A percentile compares a stretch with the other conserved stretches of the same genome.
phyloP scores from a whole-genome alignment of 495 filamentous ascomycete genomes.

The Hypoxylon intermedium region DNA sequence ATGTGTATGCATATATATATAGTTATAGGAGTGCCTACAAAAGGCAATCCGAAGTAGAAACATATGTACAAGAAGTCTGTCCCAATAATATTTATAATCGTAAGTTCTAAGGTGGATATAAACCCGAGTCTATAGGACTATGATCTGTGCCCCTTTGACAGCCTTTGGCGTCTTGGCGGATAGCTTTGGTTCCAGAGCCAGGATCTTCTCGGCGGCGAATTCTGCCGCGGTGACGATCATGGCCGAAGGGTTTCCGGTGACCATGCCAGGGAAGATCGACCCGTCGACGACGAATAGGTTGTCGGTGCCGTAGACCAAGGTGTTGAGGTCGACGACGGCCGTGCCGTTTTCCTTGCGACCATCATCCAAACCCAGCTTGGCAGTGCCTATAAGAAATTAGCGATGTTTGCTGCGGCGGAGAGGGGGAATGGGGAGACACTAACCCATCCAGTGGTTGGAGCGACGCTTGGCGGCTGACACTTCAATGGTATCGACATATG shows the following conservation, averaged over 20 bases:
- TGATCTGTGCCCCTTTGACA: constrained; percentile 30
- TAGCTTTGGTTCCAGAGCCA: constrained; percentile 32
- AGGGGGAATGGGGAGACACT: constrained; percentile 8
- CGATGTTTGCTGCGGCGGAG: neutral
- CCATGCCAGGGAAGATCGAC: constrained; percentile 67
- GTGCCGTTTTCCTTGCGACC: constrained; percentile 64
- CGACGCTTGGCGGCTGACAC: constrained; percentile 63
- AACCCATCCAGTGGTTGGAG: constrained; percentile 74
- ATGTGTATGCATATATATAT: constrained; percentile 32
- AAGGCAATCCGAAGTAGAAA: constrained; percentile 15
- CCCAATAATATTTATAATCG: constrained; percentile 3
- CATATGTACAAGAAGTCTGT: constrained; percentile 37
- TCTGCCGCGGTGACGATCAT: constrained; percentile 67
- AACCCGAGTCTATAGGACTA: constrained; percentile 23
- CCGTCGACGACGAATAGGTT: constrained; percentile 72
- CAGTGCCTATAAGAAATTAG: constrained; percentile 49
- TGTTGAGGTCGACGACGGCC: constrained; percentile 74
- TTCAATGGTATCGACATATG: constrained; percentile 60
- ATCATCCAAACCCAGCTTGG: constrained; percentile 71
- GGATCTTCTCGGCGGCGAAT: constrained; percentile 59
- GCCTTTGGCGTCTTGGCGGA: constrained; percentile 18
- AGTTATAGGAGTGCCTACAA: constrained; percentile 10
- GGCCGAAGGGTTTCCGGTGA: constrained; percentile 65
- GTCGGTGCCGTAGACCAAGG: constrained; percentile 73
- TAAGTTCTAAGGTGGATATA: neutral